Conservation (phyloP, 1,284 basidiomycete genomes). For the Cryptococcus deneoformans region DNA sequence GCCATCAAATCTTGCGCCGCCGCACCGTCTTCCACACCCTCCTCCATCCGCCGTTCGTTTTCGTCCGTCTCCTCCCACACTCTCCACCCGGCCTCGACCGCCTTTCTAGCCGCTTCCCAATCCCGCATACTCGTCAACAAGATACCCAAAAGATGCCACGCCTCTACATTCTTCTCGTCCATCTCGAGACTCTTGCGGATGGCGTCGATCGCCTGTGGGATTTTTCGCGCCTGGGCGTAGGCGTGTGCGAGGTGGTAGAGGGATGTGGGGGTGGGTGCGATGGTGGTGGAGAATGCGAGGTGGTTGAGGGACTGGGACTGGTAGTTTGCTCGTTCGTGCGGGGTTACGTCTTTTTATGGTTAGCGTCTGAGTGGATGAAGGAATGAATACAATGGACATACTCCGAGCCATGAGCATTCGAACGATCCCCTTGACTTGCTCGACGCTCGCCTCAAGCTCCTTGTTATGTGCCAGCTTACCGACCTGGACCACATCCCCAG, state of each 20-base stretch:
- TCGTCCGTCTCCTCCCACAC: conserved; percentile 50
- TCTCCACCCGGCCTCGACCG: conserved; percentile 67
- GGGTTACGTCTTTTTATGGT: conserved; percentile 60
- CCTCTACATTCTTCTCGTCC: conserved; percentile 67
- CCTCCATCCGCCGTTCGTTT: conserved; percentile 5
- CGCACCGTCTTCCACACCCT: conserved; percentile 10
- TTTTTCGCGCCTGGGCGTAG: conserved; percentile 67
- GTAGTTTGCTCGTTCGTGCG: conserved; percentile 58
- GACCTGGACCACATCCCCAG: conserved; percentile 36
- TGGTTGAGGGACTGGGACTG: conserved; percentile 62
- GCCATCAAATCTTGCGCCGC: no score
- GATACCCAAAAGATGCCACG: conserved; percentile 82
- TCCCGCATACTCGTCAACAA: conserved; percentile 64
- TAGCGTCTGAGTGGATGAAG: not conserved
- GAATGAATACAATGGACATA: conserved; percentile 33
- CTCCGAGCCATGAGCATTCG: conserved; percentile 41
- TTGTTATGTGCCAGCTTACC: not conserved
- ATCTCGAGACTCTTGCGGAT: conserved; percentile 75
- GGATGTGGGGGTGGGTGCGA: conserved; percentile 57
- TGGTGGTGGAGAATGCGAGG: conserved; percentile 58
- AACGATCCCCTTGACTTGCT: conserved; percentile 47
- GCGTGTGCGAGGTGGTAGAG: conserved; percentile 78
- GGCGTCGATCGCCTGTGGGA: conserved; percentile 64
- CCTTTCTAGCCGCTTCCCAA: conserved; percentile 72
- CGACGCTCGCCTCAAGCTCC: conserved; percentile 31